Evolutionary conservation across 176 grass and related monocot species (phyloP).

Genomic region (Oryza punctata): DNA sequence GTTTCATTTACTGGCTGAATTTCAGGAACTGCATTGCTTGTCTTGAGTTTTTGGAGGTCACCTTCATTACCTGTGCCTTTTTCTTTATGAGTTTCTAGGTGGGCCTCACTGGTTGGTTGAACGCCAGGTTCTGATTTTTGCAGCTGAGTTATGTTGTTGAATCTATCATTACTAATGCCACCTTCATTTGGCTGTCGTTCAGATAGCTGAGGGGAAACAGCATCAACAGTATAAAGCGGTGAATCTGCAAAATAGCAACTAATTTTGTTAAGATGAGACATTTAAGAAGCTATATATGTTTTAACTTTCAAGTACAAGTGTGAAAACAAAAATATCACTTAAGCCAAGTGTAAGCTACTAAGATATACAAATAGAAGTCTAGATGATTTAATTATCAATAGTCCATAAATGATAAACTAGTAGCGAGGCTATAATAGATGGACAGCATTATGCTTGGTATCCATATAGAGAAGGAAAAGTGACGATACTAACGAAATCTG

Average conservation of each 20-base stretch:
- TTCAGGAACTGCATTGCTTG: slow-evolving; percentile 39
- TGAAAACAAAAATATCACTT: not conserved
- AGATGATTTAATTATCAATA: not conserved
- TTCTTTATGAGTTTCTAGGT: slow-evolving; percentile 14
- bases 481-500: not conserved
- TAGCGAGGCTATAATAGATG: not conserved
- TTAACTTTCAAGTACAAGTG: not conserved
- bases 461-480: not conserved
- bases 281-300: slow-evolving; percentile 9
- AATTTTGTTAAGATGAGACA: slow-evolving; percentile 14
- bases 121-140: slow-evolving; percentile 10
- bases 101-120: not conserved
- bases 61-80: slow-evolving; percentile 36
- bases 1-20: slow-evolving; percentile 42
- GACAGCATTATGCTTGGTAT: not conserved
- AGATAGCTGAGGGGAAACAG: not conserved
- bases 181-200: not conserved
- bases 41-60: slow-evolving; percentile 35
- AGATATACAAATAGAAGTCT: not conserved
- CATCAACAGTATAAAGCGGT: slow-evolving; percentile 2
- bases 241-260: slow-evolving; percentile 42
- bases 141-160: slow-evolving; percentile 6
- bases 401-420: not conserved
- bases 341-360: slow-evolving; percentile 1
- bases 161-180: not conserved